These are phyloP conservation scores for Moricandia moricandioides DNA, from an alignment of 345 rosid species.

Conservation along the genomic window DNA sequence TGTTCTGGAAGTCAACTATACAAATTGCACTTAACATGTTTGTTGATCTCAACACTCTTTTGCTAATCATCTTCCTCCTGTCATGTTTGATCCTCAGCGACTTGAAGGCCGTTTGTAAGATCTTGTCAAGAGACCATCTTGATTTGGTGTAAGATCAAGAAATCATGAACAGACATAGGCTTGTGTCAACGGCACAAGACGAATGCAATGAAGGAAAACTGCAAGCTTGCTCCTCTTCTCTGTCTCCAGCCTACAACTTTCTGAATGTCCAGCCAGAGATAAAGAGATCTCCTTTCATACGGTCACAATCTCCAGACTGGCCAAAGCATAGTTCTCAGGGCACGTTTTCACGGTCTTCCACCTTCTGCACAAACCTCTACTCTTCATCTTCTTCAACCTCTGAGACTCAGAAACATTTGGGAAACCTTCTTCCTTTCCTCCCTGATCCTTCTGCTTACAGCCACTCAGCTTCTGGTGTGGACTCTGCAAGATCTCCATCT, in stretches of 20 bases:
- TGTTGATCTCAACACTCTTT: neutral
- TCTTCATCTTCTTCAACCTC: slow-evolving; percentile 73
- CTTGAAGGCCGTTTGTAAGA: neutral
- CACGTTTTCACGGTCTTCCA: slow-evolving; percentile 67
- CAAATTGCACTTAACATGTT: neutral
- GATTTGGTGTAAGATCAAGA: slow-evolving; percentile 21
- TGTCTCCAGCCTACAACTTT: slow-evolving; percentile 37
- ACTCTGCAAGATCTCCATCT: slow-evolving; percentile 54
- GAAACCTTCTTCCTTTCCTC: slow-evolving; percentile 72
- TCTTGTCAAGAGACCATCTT: slow-evolving; percentile 1
- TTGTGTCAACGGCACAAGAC: slow-evolving; percentile 37
- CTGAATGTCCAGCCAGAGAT: slow-evolving; percentile 37
- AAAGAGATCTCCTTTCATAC: slow-evolving; percentile 42
- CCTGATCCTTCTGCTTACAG: slow-evolving; percentile 59
- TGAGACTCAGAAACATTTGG: slow-evolving; percentile 53
- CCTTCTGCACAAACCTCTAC: slow-evolving; percentile 76
- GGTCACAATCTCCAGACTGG: slow-evolving; percentile 45
- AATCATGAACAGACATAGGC: slow-evolving; percentile 36
- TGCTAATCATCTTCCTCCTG: neutral
- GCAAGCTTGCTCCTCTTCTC: slow-evolving; percentile 35
- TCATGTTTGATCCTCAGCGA: slow-evolving; percentile 16
- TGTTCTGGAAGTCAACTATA: neutral
- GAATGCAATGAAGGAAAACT: slow-evolving; percentile 35
- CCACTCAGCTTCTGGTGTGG: slow-evolving; percentile 53
- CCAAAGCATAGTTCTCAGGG: slow-evolving; percentile 41